Evolutionary conservation across 1,139 yeast genomes (phyloP), one percentile per base, ranked within the genome.

Genomic region (Komagataea norvegica): DNA sequence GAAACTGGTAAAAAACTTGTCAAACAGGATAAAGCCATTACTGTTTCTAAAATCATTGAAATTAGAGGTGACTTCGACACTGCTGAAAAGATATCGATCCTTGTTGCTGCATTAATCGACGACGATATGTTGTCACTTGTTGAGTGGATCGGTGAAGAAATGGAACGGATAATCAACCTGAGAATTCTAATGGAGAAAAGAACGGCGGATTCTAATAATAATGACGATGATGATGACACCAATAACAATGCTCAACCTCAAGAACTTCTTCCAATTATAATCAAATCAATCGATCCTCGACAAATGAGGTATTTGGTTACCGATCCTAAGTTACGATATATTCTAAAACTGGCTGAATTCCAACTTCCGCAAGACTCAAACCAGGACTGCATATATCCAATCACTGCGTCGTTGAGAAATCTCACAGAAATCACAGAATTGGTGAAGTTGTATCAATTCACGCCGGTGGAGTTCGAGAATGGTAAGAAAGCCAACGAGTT

Each of bases 1-100:
- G 61, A 65, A 40, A 76, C 77, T 17, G 86, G 89, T 25, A 85
- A 79, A 35, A 55, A 27, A 49, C 46, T 28, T 22, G 17, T 20
- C 44, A 45, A 21, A 41, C 37, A 19, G 5, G 38, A 18, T 7
- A 37, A 36, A 22, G 31, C 27, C 8, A 23, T 27, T 2, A 25
- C 18, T 13, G 49, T 33, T 11, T 40, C 37, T 3, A 42, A 42
- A 11, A 36, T 46, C n/a, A 47, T 45, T 28, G 46, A 41, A 18
- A 53, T 56, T 36, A 45, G 14, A 3, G 45, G 45, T 34, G 61
- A 59, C 5, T 52, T 71, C 36, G 74, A 70, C 34, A 31, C 58
- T 14, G 72, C 69, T 32, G 66, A 65, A 30, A 63, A 67, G 41
- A 52, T 68, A 29, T 64, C 68, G 34, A 65, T 77, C 22, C 54